Evolutionary conservation across 768 basidiomycete genomes (phyloP).

Genomic region (Boletus reticuloceps): DNA sequence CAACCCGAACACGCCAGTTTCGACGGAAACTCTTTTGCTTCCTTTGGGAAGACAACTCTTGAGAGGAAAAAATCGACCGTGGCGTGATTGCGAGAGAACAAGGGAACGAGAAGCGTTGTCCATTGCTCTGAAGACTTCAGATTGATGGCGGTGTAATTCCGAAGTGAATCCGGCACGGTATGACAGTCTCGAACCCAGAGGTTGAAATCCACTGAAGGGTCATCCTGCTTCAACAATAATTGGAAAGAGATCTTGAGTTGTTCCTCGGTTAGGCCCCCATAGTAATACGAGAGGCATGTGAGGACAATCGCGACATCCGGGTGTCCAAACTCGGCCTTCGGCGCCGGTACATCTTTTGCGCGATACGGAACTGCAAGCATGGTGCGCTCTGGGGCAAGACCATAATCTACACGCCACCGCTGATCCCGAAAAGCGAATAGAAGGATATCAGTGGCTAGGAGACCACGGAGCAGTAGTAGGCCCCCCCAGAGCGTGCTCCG

Average conservation of each 20-base stretch:
- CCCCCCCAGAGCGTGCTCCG: constrained; percentile 31
- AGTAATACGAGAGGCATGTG: constrained; percentile 33
- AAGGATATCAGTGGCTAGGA: constrained; percentile 42
- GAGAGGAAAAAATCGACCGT: constrained; percentile 48
- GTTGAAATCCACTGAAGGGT: constrained; percentile 41
- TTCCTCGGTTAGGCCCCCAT: constrained; percentile 39
- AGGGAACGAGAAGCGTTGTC: constrained; percentile 25
- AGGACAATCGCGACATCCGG: constrained; percentile 43
- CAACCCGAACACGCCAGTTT: constrained; percentile 50
- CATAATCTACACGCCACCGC: constrained; percentile 54
- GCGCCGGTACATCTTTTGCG: constrained; percentile 49
- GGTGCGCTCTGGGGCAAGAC: constrained; percentile 41
- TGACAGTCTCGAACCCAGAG: constrained; percentile 32
- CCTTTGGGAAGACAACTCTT: constrained; percentile 47
- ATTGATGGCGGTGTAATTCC: constrained; percentile 40
- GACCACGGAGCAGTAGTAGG: constrained; percentile 44
- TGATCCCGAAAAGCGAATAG: constrained; percentile 35
- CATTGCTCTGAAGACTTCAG: constrained; percentile 36
- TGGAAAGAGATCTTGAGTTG: constrained; percentile 40
- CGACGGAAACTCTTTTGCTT: constrained; percentile 45
- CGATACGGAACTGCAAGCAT: constrained; percentile 51
- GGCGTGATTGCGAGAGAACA: constrained; percentile 36
- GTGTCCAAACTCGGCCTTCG: constrained; percentile 49
- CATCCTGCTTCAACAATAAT: constrained; percentile 39
- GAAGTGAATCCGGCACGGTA: constrained; percentile 31